Conservation (phyloP, 2,329 filamentous ascomycete genomes). For the Fusarium lyarnte region DNA sequence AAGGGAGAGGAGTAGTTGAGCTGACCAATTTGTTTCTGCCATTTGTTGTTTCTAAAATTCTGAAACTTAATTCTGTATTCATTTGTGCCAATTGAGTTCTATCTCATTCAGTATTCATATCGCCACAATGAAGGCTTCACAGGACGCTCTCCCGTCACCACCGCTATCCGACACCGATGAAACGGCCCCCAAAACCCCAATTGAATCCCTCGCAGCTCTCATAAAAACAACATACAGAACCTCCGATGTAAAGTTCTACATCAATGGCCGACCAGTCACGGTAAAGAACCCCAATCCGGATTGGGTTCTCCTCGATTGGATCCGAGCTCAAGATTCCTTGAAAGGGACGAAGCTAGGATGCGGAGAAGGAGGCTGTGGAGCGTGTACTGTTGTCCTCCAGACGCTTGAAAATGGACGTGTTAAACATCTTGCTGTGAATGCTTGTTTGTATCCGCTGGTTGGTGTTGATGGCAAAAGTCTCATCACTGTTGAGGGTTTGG, state of each 20-base stretch:
- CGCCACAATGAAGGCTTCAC: background rate
- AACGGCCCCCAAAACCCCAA: background rate
- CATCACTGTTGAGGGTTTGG: background rate
- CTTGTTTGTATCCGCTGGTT: background rate
- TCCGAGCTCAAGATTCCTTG: background rate
- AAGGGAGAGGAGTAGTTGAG: background rate
- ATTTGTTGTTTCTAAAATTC: background rate
- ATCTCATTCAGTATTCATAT: background rate
- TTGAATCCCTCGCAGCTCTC: background rate
- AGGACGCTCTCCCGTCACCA: background rate
- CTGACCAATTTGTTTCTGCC: background rate
- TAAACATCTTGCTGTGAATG: background rate
- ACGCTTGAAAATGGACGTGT: background rate
- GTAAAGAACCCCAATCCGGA: background rate
- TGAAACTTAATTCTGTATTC: background rate
- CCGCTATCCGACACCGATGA: background rate
- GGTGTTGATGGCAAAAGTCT: conserved; percentile 4
- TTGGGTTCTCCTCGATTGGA: background rate
- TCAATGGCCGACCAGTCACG: background rate
- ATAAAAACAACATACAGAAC: background rate
- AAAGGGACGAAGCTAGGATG: background rate
- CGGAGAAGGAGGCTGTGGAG: background rate
- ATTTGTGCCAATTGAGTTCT: background rate
- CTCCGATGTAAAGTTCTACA: background rate
- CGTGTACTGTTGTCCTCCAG: background rate